These are phyloP conservation scores for Bolboschoenoplectus hybrid DNA, from an alignment of 202 grass and related monocot species.

Conservation along the genomic window DNA sequence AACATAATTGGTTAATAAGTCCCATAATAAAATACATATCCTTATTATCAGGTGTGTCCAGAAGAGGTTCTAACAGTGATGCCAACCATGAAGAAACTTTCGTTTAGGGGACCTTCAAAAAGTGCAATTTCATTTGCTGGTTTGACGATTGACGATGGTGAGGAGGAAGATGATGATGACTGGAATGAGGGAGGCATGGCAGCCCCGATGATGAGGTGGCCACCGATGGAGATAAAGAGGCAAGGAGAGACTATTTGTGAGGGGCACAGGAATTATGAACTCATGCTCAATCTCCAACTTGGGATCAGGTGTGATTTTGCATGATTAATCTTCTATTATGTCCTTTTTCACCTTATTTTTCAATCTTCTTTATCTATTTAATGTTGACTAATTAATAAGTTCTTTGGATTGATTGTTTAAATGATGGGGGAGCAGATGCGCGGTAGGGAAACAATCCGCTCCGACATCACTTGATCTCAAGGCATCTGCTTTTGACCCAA, in stretches of 20 bases:
- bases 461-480: conserved; percentile 73
- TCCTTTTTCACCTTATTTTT: neutral
- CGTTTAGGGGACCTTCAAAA: conserved; percentile 55
- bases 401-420: neutral
- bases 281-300: conserved; percentile 97
- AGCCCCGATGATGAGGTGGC: conserved; percentile 44
- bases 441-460: conserved; percentile 74
- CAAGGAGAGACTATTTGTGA: conserved; percentile 91
- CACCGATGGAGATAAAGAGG: conserved; percentile 65
- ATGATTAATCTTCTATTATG: neutral
- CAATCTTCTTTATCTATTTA: neutral
- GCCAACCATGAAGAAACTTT: conserved; percentile 68
- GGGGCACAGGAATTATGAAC: conserved; percentile 93
- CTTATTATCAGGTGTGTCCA: conserved; percentile 39
- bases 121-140: conserved; percentile 50
- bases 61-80: conserved; percentile 66
- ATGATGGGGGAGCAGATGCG: conserved; percentile 54
- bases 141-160: conserved; percentile 32
- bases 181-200: conserved; percentile 36
- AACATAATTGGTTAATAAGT: neutral
- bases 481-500: conserved; percentile 87
- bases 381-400: neutral
- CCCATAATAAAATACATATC: neutral
- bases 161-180: conserved; percentile 39
- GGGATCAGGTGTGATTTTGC: conserved; percentile 57